These are phyloP conservation scores for Monilinia fructigena DNA, from an alignment of 2,329 filamentous ascomycete genomes.

Conservation along the genomic window DNA sequence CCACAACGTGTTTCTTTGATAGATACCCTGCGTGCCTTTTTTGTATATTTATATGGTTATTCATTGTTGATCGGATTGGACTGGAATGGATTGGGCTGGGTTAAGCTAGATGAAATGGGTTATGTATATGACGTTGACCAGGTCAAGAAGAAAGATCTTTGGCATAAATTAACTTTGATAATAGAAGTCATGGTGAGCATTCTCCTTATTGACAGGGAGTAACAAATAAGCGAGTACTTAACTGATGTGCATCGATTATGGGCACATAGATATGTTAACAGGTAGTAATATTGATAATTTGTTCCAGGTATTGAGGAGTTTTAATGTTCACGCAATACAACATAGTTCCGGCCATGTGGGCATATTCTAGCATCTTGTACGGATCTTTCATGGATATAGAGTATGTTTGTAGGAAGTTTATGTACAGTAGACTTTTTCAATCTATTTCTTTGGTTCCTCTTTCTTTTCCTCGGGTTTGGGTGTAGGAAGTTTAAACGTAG, in stretches of 20 bases:
- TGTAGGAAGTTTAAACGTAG: slow-evolving; percentile 89
- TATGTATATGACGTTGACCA: background rate
- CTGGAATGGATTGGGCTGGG: background rate
- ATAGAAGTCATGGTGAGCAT: background rate
- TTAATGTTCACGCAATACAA: background rate
- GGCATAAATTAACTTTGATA: slow-evolving; percentile 3
- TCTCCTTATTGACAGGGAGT: background rate
- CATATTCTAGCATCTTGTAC: slow-evolving; percentile 1
- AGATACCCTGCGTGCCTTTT: slow-evolving; percentile 16
- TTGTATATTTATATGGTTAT: slow-evolving; percentile 10
- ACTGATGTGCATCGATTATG: background rate
- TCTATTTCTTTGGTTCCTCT: slow-evolving; percentile 88
- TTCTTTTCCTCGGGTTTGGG: slow-evolving; percentile 92
- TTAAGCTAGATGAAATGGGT: background rate
- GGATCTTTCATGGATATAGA: background rate
- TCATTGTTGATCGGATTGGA: background rate
- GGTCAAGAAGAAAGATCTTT: background rate
- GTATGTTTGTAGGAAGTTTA: slow-evolving; percentile 30
- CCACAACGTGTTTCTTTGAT: slow-evolving; percentile 10
- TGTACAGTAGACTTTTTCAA: slow-evolving; percentile 34
- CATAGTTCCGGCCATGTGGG: background rate
- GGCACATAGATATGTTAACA: no score
- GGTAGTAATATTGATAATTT: no score
- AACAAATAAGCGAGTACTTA: background rate
- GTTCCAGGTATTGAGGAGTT: no score